Percentiles rank a stretch among this genome's conserved stretches.
phyloP scores from a whole-genome alignment of 164 flowering plant genomes.

The Liquidambar formosana region DNA sequence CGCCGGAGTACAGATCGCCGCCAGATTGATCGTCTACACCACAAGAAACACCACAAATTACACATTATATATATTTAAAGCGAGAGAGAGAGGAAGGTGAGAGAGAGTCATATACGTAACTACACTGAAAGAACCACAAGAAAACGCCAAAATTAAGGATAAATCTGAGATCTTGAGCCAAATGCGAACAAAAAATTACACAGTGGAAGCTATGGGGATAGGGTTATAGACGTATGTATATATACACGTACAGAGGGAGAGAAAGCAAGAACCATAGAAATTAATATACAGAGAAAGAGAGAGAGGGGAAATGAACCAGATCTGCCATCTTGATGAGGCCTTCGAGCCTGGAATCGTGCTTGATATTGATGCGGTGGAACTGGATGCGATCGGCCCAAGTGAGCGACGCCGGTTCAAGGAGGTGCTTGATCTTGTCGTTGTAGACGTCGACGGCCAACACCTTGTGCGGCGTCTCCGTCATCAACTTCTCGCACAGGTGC shows the following conservation, averaged over 20 bases:
- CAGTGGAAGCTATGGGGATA: too few species aligned
- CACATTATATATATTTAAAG: too few species aligned
- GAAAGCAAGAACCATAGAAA: not conserved
- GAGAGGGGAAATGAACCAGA: slow-evolving; percentile 55
- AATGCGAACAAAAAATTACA: too few species aligned
- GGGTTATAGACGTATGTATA: too few species aligned
- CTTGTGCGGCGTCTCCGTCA: slow-evolving; percentile 75
- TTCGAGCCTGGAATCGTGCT: slow-evolving; percentile 94
- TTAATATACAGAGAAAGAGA: not conserved
- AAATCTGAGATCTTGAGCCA: not conserved
- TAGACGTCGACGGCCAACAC: slow-evolving; percentile 80
- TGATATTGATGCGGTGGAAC: slow-evolving; percentile 94
- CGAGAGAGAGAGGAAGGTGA: too few species aligned
- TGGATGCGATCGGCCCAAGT: slow-evolving; percentile 77
- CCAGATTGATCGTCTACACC: slow-evolving; percentile 70
- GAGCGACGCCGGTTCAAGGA: slow-evolving; percentile 50
- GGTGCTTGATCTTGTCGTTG: slow-evolving; percentile 83
- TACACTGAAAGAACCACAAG: not conserved
- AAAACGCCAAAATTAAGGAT: too few species aligned
- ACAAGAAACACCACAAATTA: slow-evolving; percentile 5
- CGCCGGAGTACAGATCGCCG: slow-evolving; percentile 89
- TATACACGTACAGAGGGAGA: not conserved
- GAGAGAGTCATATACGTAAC: too few species aligned
- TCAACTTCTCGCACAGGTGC: slow-evolving; percentile 84
- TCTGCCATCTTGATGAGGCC: slow-evolving; percentile 95